Conservation (phyloP, 2,329 filamentous ascomycete species). For the Penicillium brevicompactum region DNA sequence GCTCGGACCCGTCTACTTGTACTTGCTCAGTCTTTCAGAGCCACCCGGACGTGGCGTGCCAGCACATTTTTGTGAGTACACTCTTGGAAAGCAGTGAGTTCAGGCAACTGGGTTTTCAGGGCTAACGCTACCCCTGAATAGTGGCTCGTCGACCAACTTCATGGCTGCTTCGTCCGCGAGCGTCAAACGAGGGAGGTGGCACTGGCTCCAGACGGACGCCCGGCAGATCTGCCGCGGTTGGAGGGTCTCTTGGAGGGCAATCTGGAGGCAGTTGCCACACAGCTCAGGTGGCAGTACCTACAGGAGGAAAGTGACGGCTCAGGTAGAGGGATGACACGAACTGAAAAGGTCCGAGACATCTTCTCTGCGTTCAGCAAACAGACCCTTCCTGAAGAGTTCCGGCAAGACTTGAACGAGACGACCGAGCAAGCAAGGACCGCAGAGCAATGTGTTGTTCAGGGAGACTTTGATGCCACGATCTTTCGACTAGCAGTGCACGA, state of each 20-base stretch:
- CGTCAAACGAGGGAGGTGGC: constrained; percentile 30
- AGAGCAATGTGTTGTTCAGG: constrained; percentile 48
- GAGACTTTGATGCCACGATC: constrained; percentile 48
- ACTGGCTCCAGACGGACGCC: constrained; percentile 36
- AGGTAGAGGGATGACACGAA: constrained; percentile 34
- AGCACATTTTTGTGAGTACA: constrained; percentile 45
- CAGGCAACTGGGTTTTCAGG: neutral
- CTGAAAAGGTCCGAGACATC: constrained; percentile 47
- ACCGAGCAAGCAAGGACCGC: constrained; percentile 35
- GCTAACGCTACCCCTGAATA: constrained; percentile 19
- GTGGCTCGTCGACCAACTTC: constrained; percentile 47
- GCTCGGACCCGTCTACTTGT: constrained; percentile 33
- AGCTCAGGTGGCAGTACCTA: constrained; percentile 39
- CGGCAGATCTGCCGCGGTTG: constrained; percentile 31
- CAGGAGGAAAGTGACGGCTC: constrained; percentile 26
- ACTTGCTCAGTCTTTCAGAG: constrained; percentile 39
- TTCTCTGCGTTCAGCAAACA: constrained; percentile 47
- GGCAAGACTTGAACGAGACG: constrained; percentile 41
- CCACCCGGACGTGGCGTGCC: constrained; percentile 37
- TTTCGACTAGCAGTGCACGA: constrained; percentile 50
- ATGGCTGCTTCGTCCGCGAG: constrained; percentile 35
- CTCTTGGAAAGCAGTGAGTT: neutral
- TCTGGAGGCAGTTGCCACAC: constrained; percentile 35
- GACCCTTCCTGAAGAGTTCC: constrained; percentile 46
- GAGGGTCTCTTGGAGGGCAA: constrained; percentile 36